Percentiles rank a stretch among this genome's conserved stretches.
Conservation (phyloP, 2,329 filamentous ascomycete genomes). For the Gaeumannomyces tritici region DNA sequence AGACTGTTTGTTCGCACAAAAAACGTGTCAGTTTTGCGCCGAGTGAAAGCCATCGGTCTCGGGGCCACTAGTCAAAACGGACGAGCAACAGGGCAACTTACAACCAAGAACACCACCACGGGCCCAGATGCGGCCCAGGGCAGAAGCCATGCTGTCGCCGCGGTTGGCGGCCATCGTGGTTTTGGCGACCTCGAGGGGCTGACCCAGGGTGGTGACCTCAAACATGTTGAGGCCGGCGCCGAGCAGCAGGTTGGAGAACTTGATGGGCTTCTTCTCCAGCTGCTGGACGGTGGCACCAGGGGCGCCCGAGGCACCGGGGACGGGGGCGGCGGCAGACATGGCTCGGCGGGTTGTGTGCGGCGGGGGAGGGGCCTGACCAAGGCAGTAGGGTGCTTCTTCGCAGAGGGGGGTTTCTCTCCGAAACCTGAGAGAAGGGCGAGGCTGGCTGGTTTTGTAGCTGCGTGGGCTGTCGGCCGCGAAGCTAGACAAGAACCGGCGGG, state of each 20-base stretch:
- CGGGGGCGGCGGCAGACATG: slow-evolving; percentile 53
- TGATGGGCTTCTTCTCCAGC: slow-evolving; percentile 98
- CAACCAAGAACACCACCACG: slow-evolving; percentile 91
- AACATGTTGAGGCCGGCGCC: slow-evolving; percentile 94
- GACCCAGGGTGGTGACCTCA: slow-evolving; percentile 59
- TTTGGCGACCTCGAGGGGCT: slow-evolving; percentile 97
- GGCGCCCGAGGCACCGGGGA: slow-evolving; percentile 39
- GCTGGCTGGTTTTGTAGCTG: not conserved
- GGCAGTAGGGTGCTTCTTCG: slow-evolving; percentile 87
- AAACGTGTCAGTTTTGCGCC: not conserved
- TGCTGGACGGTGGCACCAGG: slow-evolving; percentile 29
- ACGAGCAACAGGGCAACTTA: slow-evolving; percentile 40
- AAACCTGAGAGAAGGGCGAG: not conserved
- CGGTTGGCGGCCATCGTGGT: slow-evolving; percentile 99
- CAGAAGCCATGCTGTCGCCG: slow-evolving; percentile 72
- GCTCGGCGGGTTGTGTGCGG: slow-evolving; percentile 31
- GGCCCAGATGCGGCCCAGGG: slow-evolving; percentile 81
- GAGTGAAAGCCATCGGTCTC: not conserved
- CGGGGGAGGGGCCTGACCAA: slow-evolving; percentile 82
- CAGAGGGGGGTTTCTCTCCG: slow-evolving; percentile 18
- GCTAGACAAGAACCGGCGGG: not conserved
- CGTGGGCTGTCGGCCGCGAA: not conserved
- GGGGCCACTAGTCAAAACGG: not conserved
- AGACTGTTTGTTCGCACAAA: slow-evolving; percentile 52
- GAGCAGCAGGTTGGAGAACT: slow-evolving; percentile 97